Evolutionary conservation across 768 basidiomycete species (phyloP).

Genomic region (Cystobasidiopsis lactophilus): DNA sequence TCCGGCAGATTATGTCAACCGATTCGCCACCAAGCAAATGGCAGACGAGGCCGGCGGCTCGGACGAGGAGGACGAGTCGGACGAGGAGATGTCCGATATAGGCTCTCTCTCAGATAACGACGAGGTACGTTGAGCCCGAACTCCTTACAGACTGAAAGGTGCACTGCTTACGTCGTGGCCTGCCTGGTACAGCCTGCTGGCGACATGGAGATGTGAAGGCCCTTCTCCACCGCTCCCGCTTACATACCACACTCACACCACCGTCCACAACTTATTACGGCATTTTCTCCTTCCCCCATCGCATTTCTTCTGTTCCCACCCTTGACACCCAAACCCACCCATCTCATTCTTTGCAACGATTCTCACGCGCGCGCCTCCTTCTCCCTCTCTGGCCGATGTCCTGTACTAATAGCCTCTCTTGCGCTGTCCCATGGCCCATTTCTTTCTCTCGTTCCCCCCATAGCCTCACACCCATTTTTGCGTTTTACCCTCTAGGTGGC

Average conservation of each 20-base stretch:
- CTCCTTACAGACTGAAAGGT: neutral
- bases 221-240: neutral
- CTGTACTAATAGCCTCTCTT: too few relatives aligned
- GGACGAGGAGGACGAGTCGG: conserved; percentile 45
- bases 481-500: too few relatives aligned
- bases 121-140: neutral
- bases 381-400: too few relatives aligned
- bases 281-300: too few relatives aligned
- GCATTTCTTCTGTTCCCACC: too few relatives aligned
- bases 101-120: conserved; percentile 21
- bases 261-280: too few relatives aligned
- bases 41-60: conserved; percentile 49
- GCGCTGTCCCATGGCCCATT: too few relatives aligned
- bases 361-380: too few relatives aligned
- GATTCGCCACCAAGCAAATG: conserved; percentile 76
- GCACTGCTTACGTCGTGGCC: neutral
- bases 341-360: too few relatives aligned
- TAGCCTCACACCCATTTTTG: too few relatives aligned
- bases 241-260: neutral
- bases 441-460: too few relatives aligned
- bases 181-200: conserved; percentile 18
- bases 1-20: conserved; percentile 66
- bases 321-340: too few relatives aligned
- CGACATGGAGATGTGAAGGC: conserved; percentile 2
- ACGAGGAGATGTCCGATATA: conserved; percentile 24